These are phyloP conservation scores for Malus sylvestris DNA, from an alignment of 306 rosid species.

Conservation along the genomic window DNA sequence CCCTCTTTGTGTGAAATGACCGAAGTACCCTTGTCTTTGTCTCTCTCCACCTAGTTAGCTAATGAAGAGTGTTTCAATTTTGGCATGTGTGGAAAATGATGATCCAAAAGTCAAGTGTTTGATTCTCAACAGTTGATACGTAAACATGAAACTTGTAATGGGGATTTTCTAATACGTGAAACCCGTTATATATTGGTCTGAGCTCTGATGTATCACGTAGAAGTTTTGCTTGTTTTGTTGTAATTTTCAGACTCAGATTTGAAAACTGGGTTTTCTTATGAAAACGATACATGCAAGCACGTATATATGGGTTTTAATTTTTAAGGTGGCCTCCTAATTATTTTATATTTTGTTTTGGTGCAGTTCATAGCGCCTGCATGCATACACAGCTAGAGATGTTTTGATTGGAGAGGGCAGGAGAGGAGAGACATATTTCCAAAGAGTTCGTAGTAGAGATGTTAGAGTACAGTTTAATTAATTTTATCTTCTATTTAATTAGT, in stretches of 20 bases:
- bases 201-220: too few relatives aligned
- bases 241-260: neutral
- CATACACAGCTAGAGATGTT: slow-evolving; percentile 24
- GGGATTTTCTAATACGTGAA: too few relatives aligned
- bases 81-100: neutral
- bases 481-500: neutral
- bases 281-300: neutral
- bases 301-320: too few relatives aligned
- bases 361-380: slow-evolving; percentile 33
- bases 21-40: neutral
- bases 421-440: slow-evolving; percentile 1
- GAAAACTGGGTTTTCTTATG: neutral
- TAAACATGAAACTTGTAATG: too few relatives aligned
- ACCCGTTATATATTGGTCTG: too few relatives aligned
- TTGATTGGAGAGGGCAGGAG: neutral
- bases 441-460: slow-evolving; percentile 24
- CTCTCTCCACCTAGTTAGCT: neutral
- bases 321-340: slow-evolving; percentile 4
- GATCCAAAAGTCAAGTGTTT: too few relatives aligned
- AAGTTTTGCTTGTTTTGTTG: neutral
- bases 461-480: slow-evolving; percentile 8
- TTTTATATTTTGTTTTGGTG: slow-evolving; percentile 4
- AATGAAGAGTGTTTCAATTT: neutral
- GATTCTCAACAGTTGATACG: too few relatives aligned
- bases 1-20: neutral